These are phyloP conservation scores for Aspergillus eucalypticola DNA, from an alignment of 2,329 filamentous ascomycete genomes.

Conservation along the genomic window DNA sequence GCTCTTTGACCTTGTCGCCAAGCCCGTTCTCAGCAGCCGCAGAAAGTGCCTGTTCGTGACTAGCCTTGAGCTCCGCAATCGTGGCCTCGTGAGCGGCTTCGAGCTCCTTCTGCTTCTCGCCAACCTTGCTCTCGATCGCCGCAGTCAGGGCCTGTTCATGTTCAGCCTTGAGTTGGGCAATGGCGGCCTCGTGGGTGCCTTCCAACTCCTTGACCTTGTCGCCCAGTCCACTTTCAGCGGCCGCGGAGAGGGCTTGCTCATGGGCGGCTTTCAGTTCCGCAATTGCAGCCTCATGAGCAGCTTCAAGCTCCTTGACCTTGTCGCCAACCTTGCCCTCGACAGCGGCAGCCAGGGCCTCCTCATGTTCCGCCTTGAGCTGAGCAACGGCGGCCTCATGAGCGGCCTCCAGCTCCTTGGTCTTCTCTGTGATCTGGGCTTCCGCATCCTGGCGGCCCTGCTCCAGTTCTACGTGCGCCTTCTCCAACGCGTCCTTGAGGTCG, in stretches of 20 bases:
- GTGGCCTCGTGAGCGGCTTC: constrained; percentile 31
- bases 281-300: not conserved
- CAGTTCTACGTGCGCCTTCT: constrained; percentile 37
- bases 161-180: constrained; percentile 34
- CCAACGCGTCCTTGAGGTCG: constrained; percentile 35
- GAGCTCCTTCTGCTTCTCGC: constrained; percentile 30
- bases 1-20: constrained; percentile 28
- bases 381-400: constrained; percentile 33
- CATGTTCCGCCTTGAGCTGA: constrained; percentile 10
- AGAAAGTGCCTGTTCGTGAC: constrained; percentile 22
- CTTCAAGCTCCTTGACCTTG: constrained; percentile 5
- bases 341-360: constrained; percentile 8
- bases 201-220: constrained; percentile 34
- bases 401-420: constrained; percentile 31
- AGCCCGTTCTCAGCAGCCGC: constrained; percentile 26
- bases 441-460: constrained; percentile 24
- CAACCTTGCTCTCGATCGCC: constrained; percentile 23
- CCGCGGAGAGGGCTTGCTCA: not conserved
- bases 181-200: constrained; percentile 6
- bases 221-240: constrained; percentile 16
- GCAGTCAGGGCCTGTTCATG: constrained; percentile 28
- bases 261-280: not conserved
- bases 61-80: constrained; percentile 26
- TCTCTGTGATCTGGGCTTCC: constrained; percentile 23
- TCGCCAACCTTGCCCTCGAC: not conserved